Evolutionary conservation across 495 filamentous ascomycete species (phyloP).

Genomic region (Talaromyces adpressus): DNA sequence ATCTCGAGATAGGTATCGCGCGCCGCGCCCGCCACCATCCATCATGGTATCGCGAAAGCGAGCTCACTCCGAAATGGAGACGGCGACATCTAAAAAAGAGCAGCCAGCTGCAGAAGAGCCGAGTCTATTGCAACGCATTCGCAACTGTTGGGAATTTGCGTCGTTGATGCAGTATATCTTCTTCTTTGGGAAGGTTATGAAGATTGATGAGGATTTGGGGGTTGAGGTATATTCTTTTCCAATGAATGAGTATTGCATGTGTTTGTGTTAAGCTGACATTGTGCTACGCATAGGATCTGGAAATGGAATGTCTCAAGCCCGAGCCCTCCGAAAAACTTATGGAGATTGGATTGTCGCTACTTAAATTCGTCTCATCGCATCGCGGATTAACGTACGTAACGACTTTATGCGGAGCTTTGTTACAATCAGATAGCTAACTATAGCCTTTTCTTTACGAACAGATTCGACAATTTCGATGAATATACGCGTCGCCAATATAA

Average conservation of each 20-base stretch:
- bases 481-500: constrained; percentile 87
- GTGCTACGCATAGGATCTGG: constrained; percentile 62
- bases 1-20: background rate
- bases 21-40: constrained; percentile 21
- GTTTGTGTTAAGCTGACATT: background rate
- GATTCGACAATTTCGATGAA: constrained; percentile 85
- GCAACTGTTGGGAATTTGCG: constrained; percentile 93
- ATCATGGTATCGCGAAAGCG: constrained; percentile 61
- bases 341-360: constrained; percentile 77
- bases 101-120: constrained; percentile 38
- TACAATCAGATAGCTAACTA: constrained; percentile 6
- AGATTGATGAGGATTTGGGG: constrained; percentile 77
- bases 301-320: constrained; percentile 77
- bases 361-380: constrained; percentile 93
- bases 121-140: constrained; percentile 57
- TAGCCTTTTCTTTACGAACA: constrained; percentile 22
- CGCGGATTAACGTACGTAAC: constrained; percentile 75
- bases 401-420: background rate
- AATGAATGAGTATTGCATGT: background rate
- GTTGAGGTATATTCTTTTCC: constrained; percentile 64
- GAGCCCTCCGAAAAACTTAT: constrained; percentile 63
- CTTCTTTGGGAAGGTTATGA: constrained; percentile 80
- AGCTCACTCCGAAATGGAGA: constrained; percentile 59
- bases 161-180: constrained; percentile 89
- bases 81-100: constrained; percentile 20